Evolutionary conservation across 805 yeast genomes (phyloP).

Genomic region (Saturnispora ahearnii): DNA sequence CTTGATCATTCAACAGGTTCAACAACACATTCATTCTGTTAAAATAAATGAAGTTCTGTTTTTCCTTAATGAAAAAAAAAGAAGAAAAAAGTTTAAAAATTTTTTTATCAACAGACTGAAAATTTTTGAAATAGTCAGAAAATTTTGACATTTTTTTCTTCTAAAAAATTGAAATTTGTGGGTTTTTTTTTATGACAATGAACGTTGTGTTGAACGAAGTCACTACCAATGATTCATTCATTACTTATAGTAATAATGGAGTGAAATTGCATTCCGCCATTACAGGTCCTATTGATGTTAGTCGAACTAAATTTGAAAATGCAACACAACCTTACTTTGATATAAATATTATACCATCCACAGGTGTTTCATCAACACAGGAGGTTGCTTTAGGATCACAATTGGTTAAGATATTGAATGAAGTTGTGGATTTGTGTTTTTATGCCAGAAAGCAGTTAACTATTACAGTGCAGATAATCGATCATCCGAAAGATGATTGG

Average conservation of each 20-base stretch:
- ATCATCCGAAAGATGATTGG: conserved; percentile 25
- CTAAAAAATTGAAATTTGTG: neutral
- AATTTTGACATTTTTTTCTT: neutral
- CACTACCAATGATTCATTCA: conserved; percentile 3
- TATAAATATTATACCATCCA: conserved; percentile 66
- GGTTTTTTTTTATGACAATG: neutral
- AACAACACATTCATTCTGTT: conserved; percentile 1
- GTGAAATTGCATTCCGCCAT: conserved; percentile 66
- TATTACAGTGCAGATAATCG: conserved; percentile 56
- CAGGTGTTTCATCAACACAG: conserved; percentile 63
- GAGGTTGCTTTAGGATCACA: conserved; percentile 73
- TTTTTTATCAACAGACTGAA: neutral
- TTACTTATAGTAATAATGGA: conserved; percentile 41
- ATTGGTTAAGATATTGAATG: conserved; percentile 49
- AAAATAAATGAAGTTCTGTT: neutral
- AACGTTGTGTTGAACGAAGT: neutral
- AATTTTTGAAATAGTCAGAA: neutral
- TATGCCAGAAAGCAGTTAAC: conserved; percentile 78
- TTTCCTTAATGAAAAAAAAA: neutral
- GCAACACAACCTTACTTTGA: conserved; percentile 75
- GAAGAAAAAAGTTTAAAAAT: neutral
- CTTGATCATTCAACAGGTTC: neutral
- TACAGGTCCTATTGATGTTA: conserved; percentile 79
- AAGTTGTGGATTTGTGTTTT: conserved; percentile 48
- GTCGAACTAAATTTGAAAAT: conserved; percentile 70